Evolutionary conservation across 2,329 filamentous ascomycete genomes (phyloP).

Genomic region (Cercospora sojina): DNA sequence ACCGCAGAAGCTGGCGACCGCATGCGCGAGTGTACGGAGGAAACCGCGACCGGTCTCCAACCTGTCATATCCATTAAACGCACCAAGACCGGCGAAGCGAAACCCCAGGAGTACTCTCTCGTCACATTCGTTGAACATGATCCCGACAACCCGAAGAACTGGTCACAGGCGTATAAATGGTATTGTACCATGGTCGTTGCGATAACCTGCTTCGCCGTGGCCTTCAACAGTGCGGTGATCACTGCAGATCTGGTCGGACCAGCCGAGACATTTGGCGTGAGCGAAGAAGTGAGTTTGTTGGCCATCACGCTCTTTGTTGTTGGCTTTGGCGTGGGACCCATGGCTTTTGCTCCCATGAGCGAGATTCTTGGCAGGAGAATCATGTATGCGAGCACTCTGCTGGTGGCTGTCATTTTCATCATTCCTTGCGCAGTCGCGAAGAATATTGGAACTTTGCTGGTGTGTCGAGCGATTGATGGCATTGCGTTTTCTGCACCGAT

Average conservation of each 20-base stretch:
- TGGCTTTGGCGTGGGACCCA: slow-evolving; percentile 35
- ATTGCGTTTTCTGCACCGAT: slow-evolving; percentile 54
- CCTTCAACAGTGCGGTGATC: slow-evolving; percentile 66
- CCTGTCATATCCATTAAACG: slow-evolving; percentile 29
- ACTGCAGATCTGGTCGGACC: slow-evolving; percentile 72
- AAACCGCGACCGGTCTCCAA: slow-evolving; percentile 29
- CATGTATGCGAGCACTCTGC: slow-evolving; percentile 54
- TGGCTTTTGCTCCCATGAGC: slow-evolving; percentile 54
- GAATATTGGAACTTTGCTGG: slow-evolving; percentile 56
- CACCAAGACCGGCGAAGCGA: slow-evolving; percentile 27
- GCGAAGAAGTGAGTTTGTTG: slow-evolving; percentile 69
- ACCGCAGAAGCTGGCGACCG: slow-evolving; percentile 23
- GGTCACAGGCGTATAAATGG: slow-evolving; percentile 35
- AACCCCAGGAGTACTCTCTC: slow-evolving; percentile 54
- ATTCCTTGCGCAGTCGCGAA: slow-evolving; percentile 58
- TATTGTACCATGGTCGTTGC: slow-evolving; percentile 74
- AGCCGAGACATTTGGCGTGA: slow-evolving; percentile 63
- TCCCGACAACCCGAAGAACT: slow-evolving; percentile 37
- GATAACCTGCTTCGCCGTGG: slow-evolving; percentile 49
- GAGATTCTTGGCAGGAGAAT: slow-evolving; percentile 56
- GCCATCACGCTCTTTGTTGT: slow-evolving; percentile 52
- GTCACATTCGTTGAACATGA: slow-evolving; percentile 67
- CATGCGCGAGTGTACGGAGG: slow-evolving; percentile 34
- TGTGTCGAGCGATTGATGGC: slow-evolving; percentile 57
- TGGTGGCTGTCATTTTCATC: slow-evolving; percentile 55